A percentile compares a stretch with the other conserved stretches of the same genome.
phyloP scores from a whole-genome alignment of 495 filamentous ascomycete genomes.

The Haplographium delicatum region DNA sequence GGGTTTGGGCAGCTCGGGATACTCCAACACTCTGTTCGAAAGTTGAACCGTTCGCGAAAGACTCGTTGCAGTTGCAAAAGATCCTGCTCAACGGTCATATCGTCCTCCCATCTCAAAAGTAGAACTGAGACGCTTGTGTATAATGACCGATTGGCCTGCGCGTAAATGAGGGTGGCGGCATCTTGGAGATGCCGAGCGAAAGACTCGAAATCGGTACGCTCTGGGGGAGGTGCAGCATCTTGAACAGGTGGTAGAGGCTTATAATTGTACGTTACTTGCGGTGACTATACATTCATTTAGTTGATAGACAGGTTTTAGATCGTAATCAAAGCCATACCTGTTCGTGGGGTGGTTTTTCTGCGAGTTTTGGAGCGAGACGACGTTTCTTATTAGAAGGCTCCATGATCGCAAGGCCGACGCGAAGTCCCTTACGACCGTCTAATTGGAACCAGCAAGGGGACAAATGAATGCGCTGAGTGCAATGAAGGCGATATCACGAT shows the following conservation, averaged over 20 bases:
- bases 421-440: background rate
- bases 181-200: constrained; percentile 55
- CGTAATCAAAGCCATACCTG: constrained; percentile 19
- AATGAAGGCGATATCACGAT: constrained; percentile 12
- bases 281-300: constrained; percentile 12
- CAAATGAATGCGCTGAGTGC: background rate
- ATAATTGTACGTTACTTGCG: constrained; percentile 19
- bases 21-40: constrained; percentile 44
- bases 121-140: constrained; percentile 48
- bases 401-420: constrained; percentile 24
- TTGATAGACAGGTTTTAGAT: background rate
- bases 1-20: constrained; percentile 46
- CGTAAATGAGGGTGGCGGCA: constrained; percentile 42
- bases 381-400: constrained; percentile 31
- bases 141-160: constrained; percentile 42
- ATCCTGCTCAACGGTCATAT: constrained; percentile 42
- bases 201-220: constrained; percentile 47
- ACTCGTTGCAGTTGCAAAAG: constrained; percentile 43
- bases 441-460: constrained; percentile 5
- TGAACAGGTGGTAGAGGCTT: constrained; percentile 18
- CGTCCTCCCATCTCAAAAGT: constrained; percentile 51
- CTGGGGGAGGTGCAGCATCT: constrained; percentile 22
- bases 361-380: constrained; percentile 29
- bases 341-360: constrained; percentile 26
- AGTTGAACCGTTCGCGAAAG: constrained; percentile 48